Conservation (phyloP, 306 rosid species). For the Vigna angularis region DNA sequence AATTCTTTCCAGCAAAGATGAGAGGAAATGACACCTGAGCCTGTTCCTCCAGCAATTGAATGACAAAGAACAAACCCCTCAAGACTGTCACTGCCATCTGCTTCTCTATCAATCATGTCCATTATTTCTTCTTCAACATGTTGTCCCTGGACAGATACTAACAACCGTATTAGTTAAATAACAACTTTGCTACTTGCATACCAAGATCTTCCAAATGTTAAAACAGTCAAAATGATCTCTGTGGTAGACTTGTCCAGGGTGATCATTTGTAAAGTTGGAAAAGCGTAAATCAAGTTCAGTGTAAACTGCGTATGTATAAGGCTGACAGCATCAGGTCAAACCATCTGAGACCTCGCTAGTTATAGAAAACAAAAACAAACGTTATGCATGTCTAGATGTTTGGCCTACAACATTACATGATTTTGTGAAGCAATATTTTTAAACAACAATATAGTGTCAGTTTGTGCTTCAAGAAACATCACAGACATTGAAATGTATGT, state of each 20-base stretch:
- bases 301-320: constrained; percentile 24
- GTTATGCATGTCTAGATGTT: constrained; percentile 28
- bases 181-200: constrained; percentile 22
- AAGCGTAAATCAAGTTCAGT: not conserved
- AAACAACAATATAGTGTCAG: constrained; percentile 5
- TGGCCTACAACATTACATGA: not conserved
- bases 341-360: constrained; percentile 4
- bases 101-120: constrained; percentile 99
- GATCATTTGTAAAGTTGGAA: constrained; percentile 27
- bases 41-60: constrained; percentile 99
- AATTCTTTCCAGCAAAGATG: constrained; percentile 13
- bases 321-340: constrained; percentile 6
- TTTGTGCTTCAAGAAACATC: constrained; percentile 16
- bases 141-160: constrained; percentile 75
- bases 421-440: constrained; percentile 6
- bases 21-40: constrained; percentile 74
- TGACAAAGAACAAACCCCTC: constrained; percentile 99
- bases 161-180: constrained; percentile 21
- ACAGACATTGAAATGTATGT: not conserved
- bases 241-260: constrained; percentile 22
- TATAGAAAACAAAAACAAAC: not conserved
- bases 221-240: not conserved
- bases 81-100: constrained; percentile 99
- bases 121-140: constrained; percentile 98
- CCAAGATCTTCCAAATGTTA: constrained; percentile 23